A percentile compares a stretch with the other conserved stretches of the same genome.
Evolutionary conservation across 106 monocot genomes (phyloP).

Genomic region (Posidonia australis): DNA sequence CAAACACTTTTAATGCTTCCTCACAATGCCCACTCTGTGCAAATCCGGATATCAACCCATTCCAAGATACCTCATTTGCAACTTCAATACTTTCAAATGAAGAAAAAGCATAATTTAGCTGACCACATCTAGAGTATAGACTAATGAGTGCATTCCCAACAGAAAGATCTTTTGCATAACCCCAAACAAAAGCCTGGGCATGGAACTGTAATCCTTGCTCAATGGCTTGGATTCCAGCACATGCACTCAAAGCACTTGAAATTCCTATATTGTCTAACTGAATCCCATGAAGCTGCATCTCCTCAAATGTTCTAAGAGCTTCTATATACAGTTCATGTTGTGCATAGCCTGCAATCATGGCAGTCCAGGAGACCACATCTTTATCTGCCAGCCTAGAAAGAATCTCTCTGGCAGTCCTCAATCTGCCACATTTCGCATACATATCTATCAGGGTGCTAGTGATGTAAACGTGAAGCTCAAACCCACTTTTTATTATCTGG

Average conservation of each 20-base stretch:
- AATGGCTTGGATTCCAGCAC: slow-evolving; percentile 55
- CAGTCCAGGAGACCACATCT: slow-evolving; percentile 86
- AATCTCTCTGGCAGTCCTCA: slow-evolving; percentile 38
- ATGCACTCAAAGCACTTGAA: slow-evolving; percentile 68
- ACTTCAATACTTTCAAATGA: slow-evolving; percentile 29
- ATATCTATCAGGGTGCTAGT: slow-evolving; percentile 72
- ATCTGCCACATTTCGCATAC: slow-evolving; percentile 70
- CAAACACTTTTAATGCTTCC: slow-evolving; percentile 56
- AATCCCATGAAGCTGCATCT: slow-evolving; percentile 43
- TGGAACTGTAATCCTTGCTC: slow-evolving; percentile 56
- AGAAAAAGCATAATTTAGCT: slow-evolving; percentile 42
- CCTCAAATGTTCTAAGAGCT: slow-evolving; percentile 57
- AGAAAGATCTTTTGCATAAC: slow-evolving; percentile 56
- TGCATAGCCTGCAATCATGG: slow-evolving; percentile 81
- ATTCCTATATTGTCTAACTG: slow-evolving; percentile 59
- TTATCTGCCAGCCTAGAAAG: slow-evolving; percentile 37
- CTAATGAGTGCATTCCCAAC: slow-evolving; percentile 68
- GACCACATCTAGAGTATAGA: slow-evolving; percentile 72
- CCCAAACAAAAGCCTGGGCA: slow-evolving; percentile 39
- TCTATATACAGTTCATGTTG: slow-evolving; percentile 53
- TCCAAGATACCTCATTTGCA: slow-evolving; percentile 81
- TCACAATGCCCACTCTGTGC: slow-evolving; percentile 61
- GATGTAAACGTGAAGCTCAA: slow-evolving; percentile 50
- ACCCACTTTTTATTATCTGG: slow-evolving; percentile 48
- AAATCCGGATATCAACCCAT: slow-evolving; percentile 81